A percentile compares a stretch with the other conserved stretches of the same genome.
These are phyloP conservation scores for Pseudoperonospora humuli DNA, from an alignment of 352 stramenopile genomes.

Conservation along the genomic window DNA sequence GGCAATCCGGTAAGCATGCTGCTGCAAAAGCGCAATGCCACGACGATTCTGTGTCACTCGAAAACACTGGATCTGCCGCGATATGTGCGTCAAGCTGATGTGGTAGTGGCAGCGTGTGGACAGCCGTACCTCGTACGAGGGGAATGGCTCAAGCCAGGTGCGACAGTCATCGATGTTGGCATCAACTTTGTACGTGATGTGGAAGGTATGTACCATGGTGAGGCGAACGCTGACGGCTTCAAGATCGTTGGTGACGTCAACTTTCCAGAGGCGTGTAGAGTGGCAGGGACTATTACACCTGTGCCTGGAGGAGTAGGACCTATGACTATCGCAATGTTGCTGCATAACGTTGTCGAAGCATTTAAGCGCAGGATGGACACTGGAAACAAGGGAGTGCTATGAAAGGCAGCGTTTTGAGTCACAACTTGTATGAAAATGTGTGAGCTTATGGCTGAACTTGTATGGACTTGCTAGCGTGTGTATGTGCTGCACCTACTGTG, in stretches of 20 bases:
- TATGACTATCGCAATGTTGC: constrained; percentile 97
- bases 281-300: constrained; percentile 92
- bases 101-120: constrained; percentile 95
- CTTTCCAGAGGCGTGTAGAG: constrained; percentile 72
- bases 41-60: constrained; percentile 97
- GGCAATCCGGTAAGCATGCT: constrained; percentile 94
- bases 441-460: neutral
- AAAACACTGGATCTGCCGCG: constrained; percentile 85
- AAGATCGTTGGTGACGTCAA: constrained; percentile 96
- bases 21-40: constrained; percentile 94
- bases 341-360: constrained; percentile 81
- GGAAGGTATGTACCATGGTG: constrained; percentile 39
- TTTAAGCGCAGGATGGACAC: constrained; percentile 59
- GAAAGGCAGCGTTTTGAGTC: constrained; percentile 2
- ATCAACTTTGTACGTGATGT: constrained; percentile 95
- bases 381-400: constrained; percentile 18
- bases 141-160: constrained; percentile 95
- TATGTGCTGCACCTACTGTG: too few species aligned
- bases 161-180: constrained; percentile 97
- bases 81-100: constrained; percentile 90
- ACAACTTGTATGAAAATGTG: neutral
- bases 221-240: constrained; percentile 81
- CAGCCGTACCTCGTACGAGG: constrained; percentile 91
- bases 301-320: constrained; percentile 97
- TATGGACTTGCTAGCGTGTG: neutral